Evolutionary conservation across 768 basidiomycete genomes (phyloP), one percentile per base, ranked within the genome.

Genomic region (Russula sp.): DNA sequence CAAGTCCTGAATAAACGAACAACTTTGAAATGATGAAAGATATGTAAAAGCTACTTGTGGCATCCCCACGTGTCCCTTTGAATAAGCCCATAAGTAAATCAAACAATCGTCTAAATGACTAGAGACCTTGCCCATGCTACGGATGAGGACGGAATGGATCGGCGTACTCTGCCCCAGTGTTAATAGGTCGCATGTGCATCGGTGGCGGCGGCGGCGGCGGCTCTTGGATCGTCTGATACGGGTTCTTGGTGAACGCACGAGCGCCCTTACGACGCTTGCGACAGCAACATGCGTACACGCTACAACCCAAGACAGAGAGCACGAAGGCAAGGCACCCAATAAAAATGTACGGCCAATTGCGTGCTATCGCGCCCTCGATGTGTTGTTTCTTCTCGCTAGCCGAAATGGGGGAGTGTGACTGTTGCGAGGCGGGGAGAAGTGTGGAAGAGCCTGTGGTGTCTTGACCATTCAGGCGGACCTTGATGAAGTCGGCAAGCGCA

Each of bases 271-370:
- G 49, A 1, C 56, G 56, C 53, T 32, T 61, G 35, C 64, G 60
- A n/a, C 49, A 81, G 70, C 86, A 88, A 70, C 84, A 87, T 58
- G 76, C 77, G 82, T 83, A 87, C 25, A 86, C 66, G 63, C 79
- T 79, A 57, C 77, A 74, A 10, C 79, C 81, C 36, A 79, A 59
- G 35, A 80, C 65, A 47, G 83, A 65, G 36, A 78, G 56, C 29
- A 83, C 70, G 61, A 83, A 72, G 2, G 78, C 71, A 32, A 90
- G 74, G 64, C 82, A 82, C 41, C 85, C 88, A 9, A 76, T 64
- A 47, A 86, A 77, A 69, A 88, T 87, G 69, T 86, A 87, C 3
- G 84, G 87, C 88, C 85, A 90, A 61, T 78, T 85, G 68, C 83
- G 86, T 67, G 85, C 78, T 42, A 84, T 75, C 75, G 78, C 75